Base-by-base conservation (phyloP, 768 basidiomycete species). In the Tylopilus rubrobrunneus region DNA sequence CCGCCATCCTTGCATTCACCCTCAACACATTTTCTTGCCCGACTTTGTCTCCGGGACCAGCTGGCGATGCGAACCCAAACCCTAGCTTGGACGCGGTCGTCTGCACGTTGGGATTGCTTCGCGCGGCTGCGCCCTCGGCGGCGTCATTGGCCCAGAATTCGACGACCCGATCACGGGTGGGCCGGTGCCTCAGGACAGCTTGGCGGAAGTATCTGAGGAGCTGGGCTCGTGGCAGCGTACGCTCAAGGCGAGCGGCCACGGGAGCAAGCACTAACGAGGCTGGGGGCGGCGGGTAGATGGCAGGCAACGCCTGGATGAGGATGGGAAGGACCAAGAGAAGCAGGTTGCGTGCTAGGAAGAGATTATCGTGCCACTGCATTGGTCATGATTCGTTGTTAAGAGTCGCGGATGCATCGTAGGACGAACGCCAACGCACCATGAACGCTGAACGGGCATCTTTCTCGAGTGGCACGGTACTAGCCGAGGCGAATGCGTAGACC, bases 281-380 rank as follows among this genome's bases (percentile, higher is more conserved):
- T 58, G 64, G 61, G 52, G 64, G 57, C 56, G 71, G 60, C 1
- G 62, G 60, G 8, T 67, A 56, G 5, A 67, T 46, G 19, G 73
- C 74, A 5, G 80, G 75, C 7, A 74, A 49, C 47, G 73, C 57
- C 63, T 78, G 76, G 10, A 83, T 62, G 48, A 79, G 34, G 27
- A 82, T 56, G 5, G 86, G 84, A 3, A 89, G 72, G 29, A 76
- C 7, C 52, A 87, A 71, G 70, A 89, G 85, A 49, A 86, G 66
- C 2, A 74, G 27, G 49, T 80, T 78, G n/a, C 88, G 86, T 33
- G 70, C 56, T 45, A 75, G 63, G 64, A 79, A 77, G 36, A 85
- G 68, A 27, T 64, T 72, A 64, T 89, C 86, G 68, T 87, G 84
- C 82, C 83, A 85, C 87, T 89, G 47, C 14, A 17, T 52, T 21